Percentiles rank a stretch among this genome's conserved stretches.
Evolutionary conservation across 352 stramenopile species (phyloP).

Genomic region (Phytophthora ramorum): DNA sequence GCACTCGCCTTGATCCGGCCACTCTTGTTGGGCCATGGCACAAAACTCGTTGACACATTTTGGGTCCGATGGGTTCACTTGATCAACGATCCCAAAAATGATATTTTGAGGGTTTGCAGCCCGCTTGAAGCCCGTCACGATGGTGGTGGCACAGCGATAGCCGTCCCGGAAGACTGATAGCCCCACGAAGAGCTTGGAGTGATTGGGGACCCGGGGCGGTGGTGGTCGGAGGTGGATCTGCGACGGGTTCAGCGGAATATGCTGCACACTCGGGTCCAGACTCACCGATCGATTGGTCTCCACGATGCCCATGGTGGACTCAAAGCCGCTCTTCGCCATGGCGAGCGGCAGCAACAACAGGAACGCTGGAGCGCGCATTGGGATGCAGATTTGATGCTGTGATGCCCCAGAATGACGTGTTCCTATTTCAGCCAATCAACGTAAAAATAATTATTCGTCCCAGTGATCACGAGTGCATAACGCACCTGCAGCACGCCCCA

Average conservation of each 20-base stretch:
- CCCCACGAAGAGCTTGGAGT: constrained; percentile 63
- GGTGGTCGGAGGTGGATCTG: constrained; percentile 56
- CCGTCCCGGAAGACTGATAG: constrained; percentile 81
- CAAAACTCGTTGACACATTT: constrained; percentile 80
- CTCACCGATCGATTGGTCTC: constrained; percentile 55
- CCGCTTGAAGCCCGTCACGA: constrained; percentile 74
- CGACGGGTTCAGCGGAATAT: constrained; percentile 51
- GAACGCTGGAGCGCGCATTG: constrained; percentile 8
- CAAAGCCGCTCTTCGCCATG: constrained; percentile 29
- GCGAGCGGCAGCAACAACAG: constrained; percentile 11
- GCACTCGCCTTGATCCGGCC: constrained; percentile 62
- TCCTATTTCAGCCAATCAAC: too few relatives aligned
- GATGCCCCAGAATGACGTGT: too few relatives aligned
- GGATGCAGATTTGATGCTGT: not conserved
- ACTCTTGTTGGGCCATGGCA: constrained; percentile 62
- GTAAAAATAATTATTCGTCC: too few relatives aligned
- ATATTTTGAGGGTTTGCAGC: constrained; percentile 61
- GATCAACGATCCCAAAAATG: constrained; percentile 80
- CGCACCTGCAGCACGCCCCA: too few relatives aligned
- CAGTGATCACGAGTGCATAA: too few relatives aligned
- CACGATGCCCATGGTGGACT: constrained; percentile 58
- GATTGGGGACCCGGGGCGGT: constrained; percentile 42
- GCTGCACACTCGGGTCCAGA: constrained; percentile 70
- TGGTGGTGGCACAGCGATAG: constrained; percentile 74
- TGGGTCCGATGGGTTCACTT: constrained; percentile 69